A percentile compares a stretch with the other conserved stretches of the same genome.
phyloP scores from a whole-genome alignment of 345 rosid genomes.

The Passiflora organensis region DNA sequence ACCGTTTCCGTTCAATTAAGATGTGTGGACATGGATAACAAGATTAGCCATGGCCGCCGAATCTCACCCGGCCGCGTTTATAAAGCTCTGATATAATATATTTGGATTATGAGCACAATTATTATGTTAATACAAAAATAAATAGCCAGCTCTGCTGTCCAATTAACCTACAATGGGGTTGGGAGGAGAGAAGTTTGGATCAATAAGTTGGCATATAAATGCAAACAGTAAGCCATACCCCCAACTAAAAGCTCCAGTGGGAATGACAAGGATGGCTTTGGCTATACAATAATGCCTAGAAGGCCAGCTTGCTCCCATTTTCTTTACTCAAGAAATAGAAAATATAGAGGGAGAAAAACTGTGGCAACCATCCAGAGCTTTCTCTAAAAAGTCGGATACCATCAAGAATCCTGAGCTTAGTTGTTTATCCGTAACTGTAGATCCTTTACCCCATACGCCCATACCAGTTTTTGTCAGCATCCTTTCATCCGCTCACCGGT shows the following conservation, averaged over 20 bases:
- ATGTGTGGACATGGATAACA: too few relatives aligned
- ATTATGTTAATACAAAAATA: too few relatives aligned
- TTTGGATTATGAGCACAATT: too few relatives aligned
- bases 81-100: too few relatives aligned
- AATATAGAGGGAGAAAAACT: not conserved
- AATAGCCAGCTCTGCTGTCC: too few relatives aligned
- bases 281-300: not conserved
- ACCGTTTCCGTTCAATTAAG: too few relatives aligned
- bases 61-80: too few relatives aligned
- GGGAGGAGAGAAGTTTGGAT: not conserved
- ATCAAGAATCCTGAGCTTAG: slow-evolving; percentile 15
- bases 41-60: too few relatives aligned
- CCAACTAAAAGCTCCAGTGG: slow-evolving; percentile 4
- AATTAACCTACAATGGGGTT: too few relatives aligned
- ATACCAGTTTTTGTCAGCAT: slow-evolving; percentile 23
- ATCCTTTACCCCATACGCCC: slow-evolving; percentile 21
- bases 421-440: slow-evolving; percentile 9
- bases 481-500: not conserved
- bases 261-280: slow-evolving; percentile 1
- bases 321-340: slow-evolving; percentile 2
- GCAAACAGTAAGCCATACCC: slow-evolving; percentile 3
- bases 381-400: slow-evolving; percentile 13
- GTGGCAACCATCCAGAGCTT: slow-evolving; percentile 21
- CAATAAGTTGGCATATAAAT: slow-evolving; percentile 14
- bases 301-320: slow-evolving; percentile 16